Base-by-base conservation (phyloP, 2,329 filamentous ascomycete species). In the Diaporthe sp. region DNA sequence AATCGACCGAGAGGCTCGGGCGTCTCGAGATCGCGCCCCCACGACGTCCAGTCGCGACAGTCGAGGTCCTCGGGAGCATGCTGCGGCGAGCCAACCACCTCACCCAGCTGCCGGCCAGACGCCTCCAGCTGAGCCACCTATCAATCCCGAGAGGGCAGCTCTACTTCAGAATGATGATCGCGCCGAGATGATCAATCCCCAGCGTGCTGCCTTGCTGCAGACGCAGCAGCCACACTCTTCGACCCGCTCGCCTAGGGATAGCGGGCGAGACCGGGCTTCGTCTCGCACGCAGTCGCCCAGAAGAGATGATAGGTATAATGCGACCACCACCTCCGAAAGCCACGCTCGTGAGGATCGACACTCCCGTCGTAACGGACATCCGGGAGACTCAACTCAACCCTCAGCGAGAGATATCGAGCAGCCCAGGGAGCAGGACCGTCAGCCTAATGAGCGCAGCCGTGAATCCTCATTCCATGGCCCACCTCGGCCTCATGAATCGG, bases 101-200 rank as follows among this genome's bases (percentile, higher is more conserved):
- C 75, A 71, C 42, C 13, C 66, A 13, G 75, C 81, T 39, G 70
- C 81, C n/a, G 79, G 83, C 19, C 77, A 82, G 15, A 77, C 82
- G 50, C 75, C 79, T 2, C 77, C 81, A 47, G 79, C 82, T 25
- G 89, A 88, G 15, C 87, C 88, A 10, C 82, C 83, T 12, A 88
- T 91, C 78, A 90, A 91, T 75, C 88, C 89, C 1, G 88, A 90
- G 69, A 85, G 89, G 73, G 88, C 88, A 39, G 85, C 88, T 12
- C 81, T 89, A 7, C 85, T 90, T 69, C 83, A 83, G 1, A 78
- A 83, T 25, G 81, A 79, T 51, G 83, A 85, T 42, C 80, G 81
- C 25, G 74, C 83, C 4, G 84, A 86, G 4, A 79, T 84, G 15
- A 80, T 89, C 71, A 89, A 89, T 50, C 86, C 87, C 2, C 87